phyloP scores from a whole-genome alignment of 352 stramenopile genomes.

The Phytophthora cactorum region DNA sequence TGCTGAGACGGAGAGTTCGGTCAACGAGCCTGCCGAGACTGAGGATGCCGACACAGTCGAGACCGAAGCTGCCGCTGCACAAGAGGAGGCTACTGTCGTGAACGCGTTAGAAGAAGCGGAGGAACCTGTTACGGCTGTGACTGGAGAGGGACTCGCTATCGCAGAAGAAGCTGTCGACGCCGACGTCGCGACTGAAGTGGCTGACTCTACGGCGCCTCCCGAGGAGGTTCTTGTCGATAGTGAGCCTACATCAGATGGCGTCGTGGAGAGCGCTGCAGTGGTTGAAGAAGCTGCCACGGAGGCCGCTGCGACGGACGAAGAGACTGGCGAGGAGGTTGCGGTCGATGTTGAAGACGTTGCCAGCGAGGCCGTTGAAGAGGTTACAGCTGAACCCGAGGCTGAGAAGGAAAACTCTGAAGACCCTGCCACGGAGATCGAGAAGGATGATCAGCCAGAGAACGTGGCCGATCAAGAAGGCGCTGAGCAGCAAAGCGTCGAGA shows the following conservation, averaged over 20 bases:
- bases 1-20: neutral
- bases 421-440: neutral
- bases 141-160: neutral
- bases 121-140: neutral
- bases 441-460: neutral
- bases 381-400: neutral
- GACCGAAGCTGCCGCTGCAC: neutral
- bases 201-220: neutral
- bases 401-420: neutral
- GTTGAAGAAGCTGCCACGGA: neutral
- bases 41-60: no score
- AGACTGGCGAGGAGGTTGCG: constrained; percentile 6
- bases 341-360: neutral
- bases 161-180: neutral
- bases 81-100: neutral
- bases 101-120: neutral
- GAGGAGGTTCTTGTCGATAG: neutral
- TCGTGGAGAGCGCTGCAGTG: neutral
- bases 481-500: neutral
- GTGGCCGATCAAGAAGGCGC: neutral
- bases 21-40: neutral
- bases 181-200: neutral
- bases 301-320: neutral
- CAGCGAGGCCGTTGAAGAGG: neutral
- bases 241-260: neutral